phyloP scores from a whole-genome alignment of 257 asterid species.

The Solanum bukasovii region DNA sequence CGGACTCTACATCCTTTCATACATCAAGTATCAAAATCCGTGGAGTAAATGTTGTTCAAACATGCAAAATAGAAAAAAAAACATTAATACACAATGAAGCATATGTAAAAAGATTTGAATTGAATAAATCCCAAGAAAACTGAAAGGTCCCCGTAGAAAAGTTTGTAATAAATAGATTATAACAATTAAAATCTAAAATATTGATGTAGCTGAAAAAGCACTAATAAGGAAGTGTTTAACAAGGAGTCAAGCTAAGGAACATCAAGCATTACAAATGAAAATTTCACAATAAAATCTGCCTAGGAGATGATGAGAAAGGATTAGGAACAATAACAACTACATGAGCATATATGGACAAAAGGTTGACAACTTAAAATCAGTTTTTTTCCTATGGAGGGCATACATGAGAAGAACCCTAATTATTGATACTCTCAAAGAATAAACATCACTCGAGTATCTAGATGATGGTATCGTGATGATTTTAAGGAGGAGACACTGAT shows the following conservation, averaged over 20 bases:
- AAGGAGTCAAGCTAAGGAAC: too few relatives aligned
- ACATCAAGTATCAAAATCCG: background rate
- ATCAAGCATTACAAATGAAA: background rate
- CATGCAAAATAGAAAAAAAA: background rate
- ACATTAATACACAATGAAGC: background rate
- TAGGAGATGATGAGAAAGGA: background rate
- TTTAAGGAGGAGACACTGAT: background rate
- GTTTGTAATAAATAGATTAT: background rate
- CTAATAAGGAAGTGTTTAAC: too few relatives aligned
- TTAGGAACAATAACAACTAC: background rate
- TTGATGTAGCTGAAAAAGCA: too few relatives aligned
- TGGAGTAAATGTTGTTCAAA: background rate
- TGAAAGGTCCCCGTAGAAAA: background rate
- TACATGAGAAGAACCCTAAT: background rate
- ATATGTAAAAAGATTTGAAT: background rate
- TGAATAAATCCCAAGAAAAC: background rate
- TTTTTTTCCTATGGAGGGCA: background rate
- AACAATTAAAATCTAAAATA: background rate
- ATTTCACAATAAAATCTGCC: too few relatives aligned
- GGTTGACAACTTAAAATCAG: background rate
- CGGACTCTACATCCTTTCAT: background rate
- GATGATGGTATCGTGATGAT: background rate
- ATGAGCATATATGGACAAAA: background rate
- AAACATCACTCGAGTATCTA: background rate
- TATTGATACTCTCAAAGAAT: background rate